A percentile compares a stretch with the other conserved stretches of the same genome.
These are phyloP conservation scores for Aspergillus ustus DNA, from an alignment of 2,329 filamentous ascomycete genomes.

Conservation along the genomic window DNA sequence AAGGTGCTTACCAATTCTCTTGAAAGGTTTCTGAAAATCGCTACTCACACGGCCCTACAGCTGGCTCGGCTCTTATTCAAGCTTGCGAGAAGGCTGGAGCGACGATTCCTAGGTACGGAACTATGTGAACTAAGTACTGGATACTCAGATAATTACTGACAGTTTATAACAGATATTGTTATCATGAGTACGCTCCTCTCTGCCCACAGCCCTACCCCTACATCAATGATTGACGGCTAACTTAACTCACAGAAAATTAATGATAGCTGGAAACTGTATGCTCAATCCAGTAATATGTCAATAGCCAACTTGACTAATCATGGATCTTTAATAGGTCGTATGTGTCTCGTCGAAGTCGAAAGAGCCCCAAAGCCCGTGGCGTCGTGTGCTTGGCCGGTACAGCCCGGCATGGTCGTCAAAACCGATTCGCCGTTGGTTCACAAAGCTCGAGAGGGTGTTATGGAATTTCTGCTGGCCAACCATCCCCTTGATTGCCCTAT, in stretches of 20 bases:
- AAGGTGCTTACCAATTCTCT: constrained; percentile 65
- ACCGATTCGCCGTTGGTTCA: constrained; percentile 94
- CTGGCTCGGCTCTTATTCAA: constrained; percentile 95
- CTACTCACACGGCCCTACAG: constrained; percentile 55
- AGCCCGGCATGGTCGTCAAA: constrained; percentile 98
- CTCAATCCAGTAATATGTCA: neutral
- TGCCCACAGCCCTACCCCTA: constrained; percentile 25
- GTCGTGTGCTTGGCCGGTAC: constrained; percentile 98
- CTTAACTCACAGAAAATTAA: constrained; percentile 72
- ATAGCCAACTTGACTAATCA: neutral
- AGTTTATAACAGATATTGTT: constrained; percentile 77
- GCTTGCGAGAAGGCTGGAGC: constrained; percentile 97
- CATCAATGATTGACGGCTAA: constrained; percentile 29
- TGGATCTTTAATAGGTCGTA: constrained; percentile 61
- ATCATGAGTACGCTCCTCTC: constrained; percentile 78
- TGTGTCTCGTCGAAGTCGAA: constrained; percentile 99
- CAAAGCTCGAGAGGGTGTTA: constrained; percentile 97
- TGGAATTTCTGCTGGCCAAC: constrained; percentile 97
- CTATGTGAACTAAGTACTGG: neutral
- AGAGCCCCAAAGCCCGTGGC: constrained; percentile 94
- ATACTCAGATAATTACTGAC: constrained; percentile 29
- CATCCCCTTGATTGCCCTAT: constrained; percentile 96
- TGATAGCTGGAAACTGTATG: constrained; percentile 95
- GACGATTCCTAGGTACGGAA: constrained; percentile 77
- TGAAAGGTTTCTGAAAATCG: constrained; percentile 13